Percentiles rank a stretch among this genome's conserved stretches.
phyloP scores from a whole-genome alignment of 139 green algal species.

The Chlamydomonas sp. region DNA sequence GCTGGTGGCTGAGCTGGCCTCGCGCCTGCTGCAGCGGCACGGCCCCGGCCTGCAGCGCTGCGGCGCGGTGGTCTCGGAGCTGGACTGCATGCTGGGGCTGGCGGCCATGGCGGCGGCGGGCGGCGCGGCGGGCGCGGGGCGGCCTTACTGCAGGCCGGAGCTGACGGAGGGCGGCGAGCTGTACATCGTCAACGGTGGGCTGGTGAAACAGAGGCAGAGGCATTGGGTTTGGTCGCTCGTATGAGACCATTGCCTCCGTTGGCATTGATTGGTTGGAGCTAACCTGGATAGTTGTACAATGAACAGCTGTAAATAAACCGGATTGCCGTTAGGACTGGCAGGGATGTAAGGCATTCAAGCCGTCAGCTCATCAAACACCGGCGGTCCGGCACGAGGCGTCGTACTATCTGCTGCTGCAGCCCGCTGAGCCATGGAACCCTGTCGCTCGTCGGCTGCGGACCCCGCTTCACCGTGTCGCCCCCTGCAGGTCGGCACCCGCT shows the following conservation, averaged over 20 bases:
- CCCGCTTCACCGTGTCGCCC: not conserved
- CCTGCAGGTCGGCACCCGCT: constrained; percentile 80
- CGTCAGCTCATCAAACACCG: too few relatives aligned
- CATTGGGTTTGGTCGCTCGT: too few relatives aligned
- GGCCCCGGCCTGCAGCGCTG: constrained; percentile 53
- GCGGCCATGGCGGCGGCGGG: constrained; percentile 66
- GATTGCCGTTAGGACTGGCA: too few relatives aligned
- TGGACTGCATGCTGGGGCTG: constrained; percentile 85
- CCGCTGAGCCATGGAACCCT: not conserved
- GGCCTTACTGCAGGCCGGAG: constrained; percentile 49
- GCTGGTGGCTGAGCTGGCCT: constrained; percentile 68
- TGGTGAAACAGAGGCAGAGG: not conserved
- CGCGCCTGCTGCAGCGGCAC: constrained; percentile 49
- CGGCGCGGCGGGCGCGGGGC: not conserved
- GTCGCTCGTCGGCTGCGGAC: too few relatives aligned
- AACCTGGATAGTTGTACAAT: too few relatives aligned
- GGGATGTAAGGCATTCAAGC: too few relatives aligned
- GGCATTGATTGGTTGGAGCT: too few relatives aligned
- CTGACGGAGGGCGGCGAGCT: constrained; percentile 73
- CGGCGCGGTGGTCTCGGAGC: constrained; percentile 64
- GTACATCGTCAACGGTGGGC: constrained; percentile 63
- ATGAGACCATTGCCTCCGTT: too few relatives aligned
- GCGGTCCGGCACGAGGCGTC: not conserved
- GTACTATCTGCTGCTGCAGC: not conserved
- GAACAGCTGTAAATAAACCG: too few relatives aligned